Evolutionary conservation across 495 filamentous ascomycete genomes (phyloP).

Genomic region (Aspergillus biplanus): DNA sequence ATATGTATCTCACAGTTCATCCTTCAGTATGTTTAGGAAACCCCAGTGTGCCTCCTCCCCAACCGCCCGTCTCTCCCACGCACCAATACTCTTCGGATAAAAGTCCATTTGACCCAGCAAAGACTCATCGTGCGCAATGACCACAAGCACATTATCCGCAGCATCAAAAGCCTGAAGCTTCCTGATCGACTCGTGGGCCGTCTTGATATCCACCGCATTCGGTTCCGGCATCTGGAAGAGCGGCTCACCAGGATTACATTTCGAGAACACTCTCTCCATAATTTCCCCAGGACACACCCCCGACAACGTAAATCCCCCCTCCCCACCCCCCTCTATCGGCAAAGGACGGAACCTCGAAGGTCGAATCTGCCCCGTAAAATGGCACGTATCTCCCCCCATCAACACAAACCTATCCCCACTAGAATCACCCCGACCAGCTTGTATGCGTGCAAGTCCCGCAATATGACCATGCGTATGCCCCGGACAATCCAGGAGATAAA

Average conservation of each 20-base stretch:
- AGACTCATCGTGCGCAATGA: neutral
- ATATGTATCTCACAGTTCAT: too few relatives aligned
- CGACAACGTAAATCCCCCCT: neutral
- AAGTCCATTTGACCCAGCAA: neutral
- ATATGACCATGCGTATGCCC: constrained; percentile 51
- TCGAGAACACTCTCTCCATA: neutral
- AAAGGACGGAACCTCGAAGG: constrained; percentile 45
- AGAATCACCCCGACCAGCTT: constrained; percentile 12
- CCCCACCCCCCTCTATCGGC: neutral
- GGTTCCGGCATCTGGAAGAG: neutral
- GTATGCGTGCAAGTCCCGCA: constrained; percentile 40
- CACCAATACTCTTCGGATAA: neutral
- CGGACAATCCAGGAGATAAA: constrained; percentile 49
- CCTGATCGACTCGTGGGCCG: neutral
- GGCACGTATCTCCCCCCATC: constrained; percentile 53
- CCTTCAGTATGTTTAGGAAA: neutral
- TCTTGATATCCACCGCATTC: neutral
- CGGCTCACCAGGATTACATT: neutral
- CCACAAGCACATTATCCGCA: neutral
- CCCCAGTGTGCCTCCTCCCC: neutral
- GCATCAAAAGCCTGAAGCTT: neutral
- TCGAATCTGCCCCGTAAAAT: constrained; percentile 56
- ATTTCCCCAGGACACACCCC: neutral
- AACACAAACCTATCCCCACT: constrained; percentile 41
- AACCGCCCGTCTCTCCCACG: neutral